Evolutionary conservation across 148 eudicot species (phyloP), one percentile per base, ranked within the genome.

Genomic region (Persicaria tinctoria): DNA sequence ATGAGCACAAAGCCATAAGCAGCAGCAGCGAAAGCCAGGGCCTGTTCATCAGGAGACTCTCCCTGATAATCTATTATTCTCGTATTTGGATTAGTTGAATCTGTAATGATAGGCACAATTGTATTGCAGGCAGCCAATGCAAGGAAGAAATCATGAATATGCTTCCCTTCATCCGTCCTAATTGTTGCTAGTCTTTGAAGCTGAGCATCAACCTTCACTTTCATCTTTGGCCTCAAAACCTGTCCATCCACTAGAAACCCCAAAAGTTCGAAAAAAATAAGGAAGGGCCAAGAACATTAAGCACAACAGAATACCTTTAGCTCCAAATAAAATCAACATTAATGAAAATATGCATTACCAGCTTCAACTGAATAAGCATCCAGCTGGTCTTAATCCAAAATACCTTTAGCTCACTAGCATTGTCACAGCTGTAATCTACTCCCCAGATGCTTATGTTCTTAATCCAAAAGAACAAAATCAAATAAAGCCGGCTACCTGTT

Each of bases 11-110:
- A 92, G 59, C 99, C 99, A 80, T 92, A 88, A 7, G 97, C 86
- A 73, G 99, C 99, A 76, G 99, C 99, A 75, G 99, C 97, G 87
- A 84, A 96, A 77, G 89, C 99, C 86, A 96, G 77, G 66, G 99
- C 97, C 84, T 96, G 99, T 81, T 96, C 99, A 85, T 96, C 99
- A 44, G 99, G 99, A 76, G 99, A 96, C 81, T 96, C 99, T 38
- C 97, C 99, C 69, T 96, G 99, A 80, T 96, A 96, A 75, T 96
- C 99, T 80, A 96, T 78, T 53, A 84, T 68, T 77, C 81, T 88
- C 77, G 79, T 78, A 70, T 81, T 54, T 77, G 95, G 82, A 81
- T 89, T 90, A 46, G 88, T 70, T 47, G 93, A 83, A 76, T 86
- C 84, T 38, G 80, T 77, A 77, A 91, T 80, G 47, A 96, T 83